Evolutionary conservation across 202 grass and related monocot genomes (phyloP).

Genomic region (Schoenoplectus tabernaemontani): DNA sequence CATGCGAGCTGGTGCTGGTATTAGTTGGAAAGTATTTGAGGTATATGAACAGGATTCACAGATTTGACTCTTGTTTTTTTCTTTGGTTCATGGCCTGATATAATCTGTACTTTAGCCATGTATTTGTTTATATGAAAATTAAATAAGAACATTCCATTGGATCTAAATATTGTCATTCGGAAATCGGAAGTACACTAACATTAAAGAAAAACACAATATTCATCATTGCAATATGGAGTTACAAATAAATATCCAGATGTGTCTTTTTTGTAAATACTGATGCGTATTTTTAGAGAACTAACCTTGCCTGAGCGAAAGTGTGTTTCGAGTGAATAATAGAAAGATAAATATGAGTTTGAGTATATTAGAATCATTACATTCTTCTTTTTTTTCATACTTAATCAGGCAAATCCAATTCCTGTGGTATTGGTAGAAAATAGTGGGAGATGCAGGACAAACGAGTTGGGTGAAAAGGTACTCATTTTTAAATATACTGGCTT

Average conservation of each 20-base stretch:
- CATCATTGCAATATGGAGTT: background rate
- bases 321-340: conserved; percentile 6
- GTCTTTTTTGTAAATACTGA: background rate
- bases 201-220: background rate
- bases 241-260: background rate
- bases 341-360: background rate
- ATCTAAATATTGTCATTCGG: background rate
- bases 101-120: background rate
- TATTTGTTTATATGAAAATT: background rate
- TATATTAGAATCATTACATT: background rate
- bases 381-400: background rate
- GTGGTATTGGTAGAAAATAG: conserved; percentile 84
- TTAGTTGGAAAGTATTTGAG: conserved; percentile 55
- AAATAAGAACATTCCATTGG: background rate
- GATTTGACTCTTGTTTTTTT: background rate
- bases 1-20: conserved; percentile 46
- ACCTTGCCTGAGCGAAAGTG: background rate
- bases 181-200: background rate
- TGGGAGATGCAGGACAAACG: conserved; percentile 86
- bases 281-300: background rate
- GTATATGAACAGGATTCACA: conserved; percentile 33
- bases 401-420: conserved; percentile 58
- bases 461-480: conserved; percentile 75
- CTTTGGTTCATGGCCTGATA: background rate
- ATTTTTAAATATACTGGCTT: conserved; percentile 3